Percentiles rank a stretch among this genome's conserved stretches.
Evolutionary conservation across 768 basidiomycete species (phyloP).

Genomic region (Daedaleopsis nitida): DNA sequence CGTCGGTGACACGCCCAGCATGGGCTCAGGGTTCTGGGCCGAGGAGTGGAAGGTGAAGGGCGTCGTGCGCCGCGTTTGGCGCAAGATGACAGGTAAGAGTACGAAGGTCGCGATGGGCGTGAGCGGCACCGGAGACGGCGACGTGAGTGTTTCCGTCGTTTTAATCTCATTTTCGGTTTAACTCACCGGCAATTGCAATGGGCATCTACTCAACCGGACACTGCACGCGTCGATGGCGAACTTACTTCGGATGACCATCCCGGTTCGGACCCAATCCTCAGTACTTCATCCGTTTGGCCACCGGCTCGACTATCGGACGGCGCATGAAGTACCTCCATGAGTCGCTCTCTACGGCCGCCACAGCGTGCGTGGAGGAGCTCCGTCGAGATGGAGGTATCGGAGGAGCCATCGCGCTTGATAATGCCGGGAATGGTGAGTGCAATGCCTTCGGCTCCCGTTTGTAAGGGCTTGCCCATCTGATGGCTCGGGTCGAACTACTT

Average conservation of each 20-base stretch:
- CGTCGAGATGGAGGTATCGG: constrained; percentile 62
- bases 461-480: neutral
- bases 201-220: neutral
- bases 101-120: constrained; percentile 58
- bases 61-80: constrained; percentile 41
- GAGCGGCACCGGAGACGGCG: constrained; percentile 86
- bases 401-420: constrained; percentile 76
- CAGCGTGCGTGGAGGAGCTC: constrained; percentile 59
- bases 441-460: neutral
- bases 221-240: too few relatives aligned
- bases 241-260: too few relatives aligned
- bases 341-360: constrained; percentile 55
- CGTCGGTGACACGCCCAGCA: constrained; percentile 80
- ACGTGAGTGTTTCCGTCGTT: constrained; percentile 47
- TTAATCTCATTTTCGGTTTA: neutral
- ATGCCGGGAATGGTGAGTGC: constrained; percentile 61
- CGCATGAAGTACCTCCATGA: constrained; percentile 65
- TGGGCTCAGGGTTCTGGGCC: constrained; percentile 84
- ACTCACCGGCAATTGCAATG: too few relatives aligned
- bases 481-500: too few relatives aligned
- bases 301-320: constrained; percentile 65
- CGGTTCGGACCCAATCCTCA: constrained; percentile 29
- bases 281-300: constrained; percentile 77
- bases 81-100: constrained; percentile 38
- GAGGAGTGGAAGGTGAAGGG: constrained; percentile 63